phyloP scores from a whole-genome alignment of 108 stramenopile species.

The Asterionellopsis glacialis region DNA sequence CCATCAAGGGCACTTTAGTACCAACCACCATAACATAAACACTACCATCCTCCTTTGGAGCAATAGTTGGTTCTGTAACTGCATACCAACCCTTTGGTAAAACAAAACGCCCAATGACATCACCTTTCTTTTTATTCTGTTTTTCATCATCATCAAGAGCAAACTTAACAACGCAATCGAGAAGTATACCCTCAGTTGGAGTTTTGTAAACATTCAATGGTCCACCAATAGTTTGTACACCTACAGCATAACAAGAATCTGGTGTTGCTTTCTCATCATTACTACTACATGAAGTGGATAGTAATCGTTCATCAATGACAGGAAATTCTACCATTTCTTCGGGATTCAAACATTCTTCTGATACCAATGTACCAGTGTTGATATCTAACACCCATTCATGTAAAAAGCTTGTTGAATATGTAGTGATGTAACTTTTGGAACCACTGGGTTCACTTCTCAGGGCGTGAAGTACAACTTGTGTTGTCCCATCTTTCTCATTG shows the following conservation, averaged over 20 bases:
- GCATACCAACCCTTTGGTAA: slow-evolving; percentile 13
- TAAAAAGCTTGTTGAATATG: slow-evolving; percentile 24
- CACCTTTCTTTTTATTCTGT: slow-evolving; percentile 8
- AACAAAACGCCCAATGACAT: slow-evolving; percentile 20
- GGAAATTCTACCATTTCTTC: slow-evolving; percentile 34
- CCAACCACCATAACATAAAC: slow-evolving; percentile 15
- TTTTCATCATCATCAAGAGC: slow-evolving; percentile 7
- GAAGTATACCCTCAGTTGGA: slow-evolving; percentile 21
- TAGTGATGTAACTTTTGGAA: slow-evolving; percentile 16
- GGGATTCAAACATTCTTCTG: slow-evolving; percentile 23
- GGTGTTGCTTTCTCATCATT: not conserved
- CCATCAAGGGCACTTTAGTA: slow-evolving; percentile 10
- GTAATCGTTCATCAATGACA: slow-evolving; percentile 17
- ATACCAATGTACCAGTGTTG: not conserved
- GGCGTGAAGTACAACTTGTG: slow-evolving; percentile 24
- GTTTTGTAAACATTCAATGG: slow-evolving; percentile 13
- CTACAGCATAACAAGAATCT: slow-evolving; percentile 7
- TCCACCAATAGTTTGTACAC: slow-evolving; percentile 22
- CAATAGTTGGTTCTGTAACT: slow-evolving; percentile 40
- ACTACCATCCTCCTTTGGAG: slow-evolving; percentile 12
- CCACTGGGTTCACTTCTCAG: slow-evolving; percentile 14
- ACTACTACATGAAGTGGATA: not conserved
- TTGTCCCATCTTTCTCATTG: slow-evolving; percentile 13
- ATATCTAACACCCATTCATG: slow-evolving; percentile 33
- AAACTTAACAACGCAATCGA: slow-evolving; percentile 39